Conservation (phyloP, 805 yeast genomes). For the Sugiyamaella boreocaroliniensis region DNA sequence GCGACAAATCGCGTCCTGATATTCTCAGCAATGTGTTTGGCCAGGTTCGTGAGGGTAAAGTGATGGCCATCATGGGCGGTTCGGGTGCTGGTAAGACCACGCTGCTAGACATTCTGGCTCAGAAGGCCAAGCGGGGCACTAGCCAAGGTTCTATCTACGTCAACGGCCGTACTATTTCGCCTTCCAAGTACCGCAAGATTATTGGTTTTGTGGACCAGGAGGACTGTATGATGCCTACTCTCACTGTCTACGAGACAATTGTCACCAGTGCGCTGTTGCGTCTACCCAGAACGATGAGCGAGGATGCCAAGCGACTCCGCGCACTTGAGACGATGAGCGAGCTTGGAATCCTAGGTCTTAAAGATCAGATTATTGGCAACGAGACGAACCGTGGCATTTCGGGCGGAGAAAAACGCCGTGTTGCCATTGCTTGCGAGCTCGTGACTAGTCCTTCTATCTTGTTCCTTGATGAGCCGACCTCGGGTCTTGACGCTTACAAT, state of each 20-base stretch:
- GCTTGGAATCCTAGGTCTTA: conserved; percentile 72
- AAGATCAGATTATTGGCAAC: conserved; percentile 81
- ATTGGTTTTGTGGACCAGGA: conserved; percentile 97
- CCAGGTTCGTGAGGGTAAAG: conserved; percentile 75
- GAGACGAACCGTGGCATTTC: conserved; percentile 87
- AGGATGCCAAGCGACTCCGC: conserved; percentile 62
- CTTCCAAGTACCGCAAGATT: conserved; percentile 50
- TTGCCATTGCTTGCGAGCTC: conserved; percentile 87
- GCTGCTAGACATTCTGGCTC: conserved; percentile 81
- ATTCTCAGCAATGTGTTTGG: conserved; percentile 68
- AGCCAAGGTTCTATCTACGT: conserved; percentile 62
- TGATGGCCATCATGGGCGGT: conserved; percentile 96
- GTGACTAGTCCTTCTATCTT: conserved; percentile 82
- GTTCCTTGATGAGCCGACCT: conserved; percentile 88
- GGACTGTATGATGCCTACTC: conserved; percentile 80
- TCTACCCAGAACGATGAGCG: conserved; percentile 75
- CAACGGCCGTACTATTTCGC: conserved; percentile 49
- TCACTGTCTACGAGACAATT: conserved; percentile 94
- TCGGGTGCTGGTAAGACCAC: conserved; percentile 99
- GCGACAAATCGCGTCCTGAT: conserved; percentile 38
- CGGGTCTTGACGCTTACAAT: conserved; percentile 90
- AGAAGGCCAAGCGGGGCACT: conserved; percentile 72
- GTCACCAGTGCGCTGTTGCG: conserved; percentile 84
- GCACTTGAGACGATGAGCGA: conserved; percentile 83
- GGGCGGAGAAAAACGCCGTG: conserved; percentile 89